Conservation (phyloP, 306 rosid species). For the cucumber (Cucumis sativus) region DNA sequence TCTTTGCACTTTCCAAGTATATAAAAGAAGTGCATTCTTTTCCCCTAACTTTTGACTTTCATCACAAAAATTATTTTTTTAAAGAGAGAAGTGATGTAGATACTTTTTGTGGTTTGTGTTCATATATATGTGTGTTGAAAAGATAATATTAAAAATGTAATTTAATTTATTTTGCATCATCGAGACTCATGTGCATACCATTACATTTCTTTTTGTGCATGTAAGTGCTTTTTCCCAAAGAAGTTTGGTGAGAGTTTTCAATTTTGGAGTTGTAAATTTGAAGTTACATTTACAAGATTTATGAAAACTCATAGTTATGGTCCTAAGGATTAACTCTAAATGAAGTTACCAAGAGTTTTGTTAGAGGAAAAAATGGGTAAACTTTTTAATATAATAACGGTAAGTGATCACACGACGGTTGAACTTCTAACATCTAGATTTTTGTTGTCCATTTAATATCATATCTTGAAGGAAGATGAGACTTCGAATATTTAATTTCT, state of each 20-base stretch:
- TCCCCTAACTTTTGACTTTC: slow-evolving; percentile 34
- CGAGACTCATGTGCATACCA: not conserved
- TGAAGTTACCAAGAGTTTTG: too few species aligned
- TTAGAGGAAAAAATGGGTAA: too few species aligned
- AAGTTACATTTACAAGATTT: not conserved
- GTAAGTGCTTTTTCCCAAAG: not conserved
- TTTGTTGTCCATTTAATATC: too few species aligned
- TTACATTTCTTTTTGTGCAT: not conserved
- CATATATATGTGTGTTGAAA: not conserved
- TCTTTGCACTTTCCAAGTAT: not conserved
- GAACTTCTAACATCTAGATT: too few species aligned
- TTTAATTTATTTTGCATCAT: not conserved
- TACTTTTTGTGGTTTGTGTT: not conserved
- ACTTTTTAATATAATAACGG: too few species aligned
- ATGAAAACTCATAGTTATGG: not conserved
- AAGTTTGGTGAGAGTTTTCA: not conserved
- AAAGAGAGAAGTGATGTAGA: not conserved
- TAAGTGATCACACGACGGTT: too few species aligned
- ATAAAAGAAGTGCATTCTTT: slow-evolving; percentile 6
- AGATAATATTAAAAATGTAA: not conserved
- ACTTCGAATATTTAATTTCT: too few species aligned
- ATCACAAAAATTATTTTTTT: not conserved
- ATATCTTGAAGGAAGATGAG: too few species aligned
- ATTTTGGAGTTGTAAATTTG: not conserved
- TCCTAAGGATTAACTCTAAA: not conserved